Evolutionary conservation across 768 basidiomycete species (phyloP).

Genomic region (Austroboletus festivus): DNA sequence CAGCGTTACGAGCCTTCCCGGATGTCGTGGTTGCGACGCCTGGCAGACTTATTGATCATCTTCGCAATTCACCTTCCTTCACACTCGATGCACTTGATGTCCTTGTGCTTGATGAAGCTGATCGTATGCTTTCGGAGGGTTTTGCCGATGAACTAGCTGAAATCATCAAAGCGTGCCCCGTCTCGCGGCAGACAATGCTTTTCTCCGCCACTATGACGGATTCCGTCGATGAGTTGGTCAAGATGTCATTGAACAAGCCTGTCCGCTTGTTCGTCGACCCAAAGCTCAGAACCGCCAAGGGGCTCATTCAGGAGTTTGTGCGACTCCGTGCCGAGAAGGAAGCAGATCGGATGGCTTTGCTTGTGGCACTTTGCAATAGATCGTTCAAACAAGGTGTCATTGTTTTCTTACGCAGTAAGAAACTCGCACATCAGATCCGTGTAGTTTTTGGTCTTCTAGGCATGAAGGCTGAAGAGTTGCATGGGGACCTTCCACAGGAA

Average conservation of each 20-base stretch:
- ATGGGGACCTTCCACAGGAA: conserved; percentile 95
- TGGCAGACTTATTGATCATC: conserved; percentile 95
- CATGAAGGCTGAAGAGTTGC: conserved; percentile 89
- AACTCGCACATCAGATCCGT: conserved; percentile 94
- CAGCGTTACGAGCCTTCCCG: conserved; percentile 77
- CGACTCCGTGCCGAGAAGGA: conserved; percentile 82
- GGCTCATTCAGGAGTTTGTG: conserved; percentile 92
- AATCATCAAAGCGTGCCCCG: conserved; percentile 87
- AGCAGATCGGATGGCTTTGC: conserved; percentile 69
- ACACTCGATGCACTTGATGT: conserved; percentile 90
- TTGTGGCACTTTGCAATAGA: conserved; percentile 81
- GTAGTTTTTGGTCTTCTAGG: conserved; percentile 86
- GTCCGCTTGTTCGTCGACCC: conserved; percentile 95
- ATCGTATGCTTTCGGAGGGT: conserved; percentile 94
- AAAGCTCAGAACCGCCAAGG: conserved; percentile 80
- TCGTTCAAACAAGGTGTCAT: conserved; percentile 84
- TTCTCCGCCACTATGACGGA: conserved; percentile 99
- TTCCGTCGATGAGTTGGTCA: conserved; percentile 88
- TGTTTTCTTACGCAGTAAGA: conserved; percentile 95
- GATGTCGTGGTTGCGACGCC: conserved; percentile 97
- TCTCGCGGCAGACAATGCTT: conserved; percentile 92
- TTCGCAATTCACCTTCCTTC: conserved; percentile 93
- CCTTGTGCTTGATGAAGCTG: conserved; percentile 94
- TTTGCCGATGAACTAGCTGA: conserved; percentile 94
- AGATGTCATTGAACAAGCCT: conserved; percentile 89